These are phyloP conservation scores for Pichia sp. DNA, from an alignment of 1,139 yeast genomes.

Conservation along the genomic window DNA sequence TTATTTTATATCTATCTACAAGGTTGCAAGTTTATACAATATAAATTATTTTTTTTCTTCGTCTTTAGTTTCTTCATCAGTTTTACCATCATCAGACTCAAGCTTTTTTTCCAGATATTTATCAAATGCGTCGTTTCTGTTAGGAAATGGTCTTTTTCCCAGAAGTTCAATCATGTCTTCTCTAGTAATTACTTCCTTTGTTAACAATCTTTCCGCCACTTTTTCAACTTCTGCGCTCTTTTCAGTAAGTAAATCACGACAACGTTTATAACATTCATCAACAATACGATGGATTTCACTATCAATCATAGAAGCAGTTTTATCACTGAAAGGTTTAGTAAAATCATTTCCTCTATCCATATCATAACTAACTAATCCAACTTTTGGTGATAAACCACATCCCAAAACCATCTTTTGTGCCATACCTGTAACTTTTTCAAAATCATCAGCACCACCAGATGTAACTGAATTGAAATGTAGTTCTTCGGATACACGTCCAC, in stretches of 20 bases:
- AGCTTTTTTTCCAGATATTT: conserved; percentile 44
- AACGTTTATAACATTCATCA: conserved; percentile 65
- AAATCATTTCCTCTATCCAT: conserved; percentile 38
- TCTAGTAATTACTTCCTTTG: conserved; percentile 68
- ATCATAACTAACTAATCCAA: conserved; percentile 68
- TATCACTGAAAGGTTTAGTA: conserved; percentile 88
- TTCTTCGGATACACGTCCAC: conserved; percentile 96
- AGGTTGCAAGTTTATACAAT: no score
- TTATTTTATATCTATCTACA: no score
- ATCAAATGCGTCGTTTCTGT: conserved; percentile 86
- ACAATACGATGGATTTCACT: conserved; percentile 79
- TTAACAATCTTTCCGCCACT: conserved; percentile 80
- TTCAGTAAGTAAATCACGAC: conserved; percentile 61
- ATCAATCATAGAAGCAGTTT: conserved; percentile 75
- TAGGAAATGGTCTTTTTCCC: conserved; percentile 75
- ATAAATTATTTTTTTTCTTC: background rate
- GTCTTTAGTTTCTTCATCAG: background rate
- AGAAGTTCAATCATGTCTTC: conserved; percentile 72
- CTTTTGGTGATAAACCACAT: conserved; percentile 81
- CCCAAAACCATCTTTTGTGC: conserved; percentile 91
- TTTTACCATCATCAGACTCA: conserved; percentile 5
- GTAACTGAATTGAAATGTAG: conserved; percentile 84
- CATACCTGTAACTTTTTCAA: conserved; percentile 91
- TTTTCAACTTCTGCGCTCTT: conserved; percentile 68
- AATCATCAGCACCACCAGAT: conserved; percentile 94